Conservation (phyloP, 2,329 filamentous ascomycete species). For the Fusarium clavum region DNA sequence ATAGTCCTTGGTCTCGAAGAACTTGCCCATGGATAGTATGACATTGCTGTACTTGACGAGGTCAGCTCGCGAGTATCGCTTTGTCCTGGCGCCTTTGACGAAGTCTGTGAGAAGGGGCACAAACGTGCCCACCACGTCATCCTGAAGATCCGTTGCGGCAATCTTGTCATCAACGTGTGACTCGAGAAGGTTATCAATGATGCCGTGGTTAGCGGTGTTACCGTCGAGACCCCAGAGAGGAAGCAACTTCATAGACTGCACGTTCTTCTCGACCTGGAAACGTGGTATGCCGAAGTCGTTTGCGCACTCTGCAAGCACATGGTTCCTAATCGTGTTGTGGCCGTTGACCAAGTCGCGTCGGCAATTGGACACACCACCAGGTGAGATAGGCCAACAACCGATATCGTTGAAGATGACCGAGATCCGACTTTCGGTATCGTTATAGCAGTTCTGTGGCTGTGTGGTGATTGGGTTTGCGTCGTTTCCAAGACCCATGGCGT, state of each 20-base stretch:
- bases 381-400: constrained; percentile 36
- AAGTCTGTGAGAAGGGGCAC: constrained; percentile 34
- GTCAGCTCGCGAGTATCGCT: constrained; percentile 18
- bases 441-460: constrained; percentile 32
- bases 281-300: constrained; percentile 38
- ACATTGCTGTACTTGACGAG: constrained; percentile 37
- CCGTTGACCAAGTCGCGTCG: constrained; percentile 39
- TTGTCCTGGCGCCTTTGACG: constrained; percentile 35
- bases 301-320: constrained; percentile 36
- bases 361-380: constrained; percentile 38
- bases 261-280: constrained; percentile 39
- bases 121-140: constrained; percentile 19
- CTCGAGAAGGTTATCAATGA: constrained; percentile 33
- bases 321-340: constrained; percentile 36
- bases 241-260: constrained; percentile 34
- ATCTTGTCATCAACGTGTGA: constrained; percentile 38
- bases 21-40: constrained; percentile 35
- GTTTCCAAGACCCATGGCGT: constrained; percentile 36
- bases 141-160: constrained; percentile 17
- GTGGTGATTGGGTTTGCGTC: constrained; percentile 36
- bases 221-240: constrained; percentile 38
- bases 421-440: constrained; percentile 27
- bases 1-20: constrained; percentile 37
- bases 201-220: constrained; percentile 34
- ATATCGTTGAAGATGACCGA: constrained; percentile 38